Percentiles rank a stretch among this genome's conserved stretches.
These are phyloP conservation scores for Coemansia sp. DNA, from an alignment of 192 early-diverging fungal genomes.

Conservation along the genomic window DNA sequence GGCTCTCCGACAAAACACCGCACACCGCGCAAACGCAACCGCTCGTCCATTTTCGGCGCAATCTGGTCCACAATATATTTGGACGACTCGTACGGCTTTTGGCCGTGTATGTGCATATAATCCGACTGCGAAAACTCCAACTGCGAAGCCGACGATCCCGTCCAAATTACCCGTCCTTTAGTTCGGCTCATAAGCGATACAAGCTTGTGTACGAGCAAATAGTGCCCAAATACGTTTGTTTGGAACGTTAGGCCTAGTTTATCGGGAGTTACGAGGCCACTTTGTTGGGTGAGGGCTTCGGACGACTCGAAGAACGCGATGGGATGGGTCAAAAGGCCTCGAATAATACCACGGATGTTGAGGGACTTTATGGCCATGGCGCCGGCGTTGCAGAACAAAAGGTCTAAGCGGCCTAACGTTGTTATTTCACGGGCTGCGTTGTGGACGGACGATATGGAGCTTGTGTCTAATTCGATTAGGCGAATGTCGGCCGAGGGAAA, in stretches of 20 bases:
- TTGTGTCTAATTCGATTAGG: conserved; percentile 45
- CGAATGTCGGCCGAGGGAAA: conserved; percentile 14
- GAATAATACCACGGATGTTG: conserved; percentile 11
- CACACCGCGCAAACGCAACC: conserved; percentile 7
- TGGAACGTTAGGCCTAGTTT: conserved; percentile 51
- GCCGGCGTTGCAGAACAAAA: conserved; percentile 56
- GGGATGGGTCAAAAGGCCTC: conserved; percentile 38
- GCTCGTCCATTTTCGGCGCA: conserved; percentile 22
- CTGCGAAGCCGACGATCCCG: conserved; percentile 39
- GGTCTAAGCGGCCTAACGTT: conserved; percentile 13
- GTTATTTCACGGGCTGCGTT: conserved; percentile 17
- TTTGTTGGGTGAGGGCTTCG: conserved; percentile 37
- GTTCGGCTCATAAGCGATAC: background rate
- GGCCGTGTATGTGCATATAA: conserved; percentile 49
- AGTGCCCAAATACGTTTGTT: conserved; percentile 57
- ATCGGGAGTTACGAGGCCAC: conserved; percentile 30
- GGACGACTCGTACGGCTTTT: conserved; percentile 53
- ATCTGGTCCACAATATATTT: conserved; percentile 56
- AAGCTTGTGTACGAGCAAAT: conserved; percentile 41
- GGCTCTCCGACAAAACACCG: conserved; percentile 46
- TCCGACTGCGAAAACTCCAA: conserved; percentile 30
- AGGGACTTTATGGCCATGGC: conserved; percentile 46
- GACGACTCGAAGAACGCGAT: conserved; percentile 47
- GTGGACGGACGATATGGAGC: conserved; percentile 38
- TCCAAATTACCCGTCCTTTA: conserved; percentile 43